These are phyloP conservation scores for Alternaria burnsii DNA, from an alignment of 2,329 filamentous ascomycete genomes.

Conservation along the genomic window DNA sequence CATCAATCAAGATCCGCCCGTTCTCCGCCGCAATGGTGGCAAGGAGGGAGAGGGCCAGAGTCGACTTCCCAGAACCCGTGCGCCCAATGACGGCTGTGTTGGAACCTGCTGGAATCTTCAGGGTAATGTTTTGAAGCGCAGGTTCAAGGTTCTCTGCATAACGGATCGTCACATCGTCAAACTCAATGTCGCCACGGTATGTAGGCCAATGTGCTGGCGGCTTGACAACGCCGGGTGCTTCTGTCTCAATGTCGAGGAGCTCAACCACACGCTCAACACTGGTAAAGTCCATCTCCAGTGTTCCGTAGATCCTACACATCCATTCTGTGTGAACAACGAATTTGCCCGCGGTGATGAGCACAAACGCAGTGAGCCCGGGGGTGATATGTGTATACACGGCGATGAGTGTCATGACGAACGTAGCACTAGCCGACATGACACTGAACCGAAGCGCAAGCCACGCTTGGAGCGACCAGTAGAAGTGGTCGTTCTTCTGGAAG, in stretches of 20 bases:
- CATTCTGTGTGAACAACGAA: slow-evolving; percentile 74
- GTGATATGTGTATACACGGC: slow-evolving; percentile 79
- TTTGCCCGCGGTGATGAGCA: slow-evolving; percentile 74
- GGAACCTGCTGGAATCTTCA: slow-evolving; percentile 79
- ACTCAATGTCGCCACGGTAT: slow-evolving; percentile 74
- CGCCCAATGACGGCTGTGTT: slow-evolving; percentile 82
- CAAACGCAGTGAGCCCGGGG: slow-evolving; percentile 82
- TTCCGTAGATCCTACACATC: slow-evolving; percentile 81
- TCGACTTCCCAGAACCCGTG: slow-evolving; percentile 82
- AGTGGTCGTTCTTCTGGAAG: slow-evolving; percentile 95
- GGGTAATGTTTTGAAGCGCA: slow-evolving; percentile 72
- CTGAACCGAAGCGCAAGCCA: slow-evolving; percentile 88
- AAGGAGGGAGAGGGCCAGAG: slow-evolving; percentile 70
- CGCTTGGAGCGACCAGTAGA: slow-evolving; percentile 86
- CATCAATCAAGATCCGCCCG: slow-evolving; percentile 68
- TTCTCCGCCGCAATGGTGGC: slow-evolving; percentile 61
- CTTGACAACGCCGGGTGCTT: slow-evolving; percentile 70
- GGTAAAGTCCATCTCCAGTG: slow-evolving; percentile 90
- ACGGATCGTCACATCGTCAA: slow-evolving; percentile 78
- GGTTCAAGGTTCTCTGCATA: slow-evolving; percentile 82
- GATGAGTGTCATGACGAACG: slow-evolving; percentile 75
- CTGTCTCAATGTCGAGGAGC: slow-evolving; percentile 79
- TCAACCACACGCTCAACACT: slow-evolving; percentile 88
- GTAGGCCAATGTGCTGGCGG: slow-evolving; percentile 82
- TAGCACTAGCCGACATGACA: slow-evolving; percentile 73